Evolutionary conservation across 2,329 filamentous ascomycete species (phyloP).

Genomic region (Tolypocladium endophyticum): DNA sequence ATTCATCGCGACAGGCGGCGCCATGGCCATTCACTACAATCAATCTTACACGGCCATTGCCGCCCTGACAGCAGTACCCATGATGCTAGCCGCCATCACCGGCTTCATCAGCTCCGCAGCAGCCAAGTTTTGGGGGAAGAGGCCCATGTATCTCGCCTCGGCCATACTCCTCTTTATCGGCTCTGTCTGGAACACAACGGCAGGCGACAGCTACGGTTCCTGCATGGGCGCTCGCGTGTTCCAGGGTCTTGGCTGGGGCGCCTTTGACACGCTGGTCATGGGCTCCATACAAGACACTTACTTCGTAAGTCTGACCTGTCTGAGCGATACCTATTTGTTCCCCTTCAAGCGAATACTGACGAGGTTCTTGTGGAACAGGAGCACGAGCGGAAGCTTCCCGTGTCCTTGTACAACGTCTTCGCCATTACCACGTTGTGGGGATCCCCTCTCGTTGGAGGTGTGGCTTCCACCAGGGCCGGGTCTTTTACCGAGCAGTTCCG

Average conservation of each 20-base stretch:
- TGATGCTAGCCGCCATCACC: conserved; percentile 37
- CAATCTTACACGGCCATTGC: conserved; percentile 36
- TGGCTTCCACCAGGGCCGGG: conserved; percentile 27
- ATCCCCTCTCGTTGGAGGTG: conserved; percentile 41
- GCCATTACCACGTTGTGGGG: conserved; percentile 40
- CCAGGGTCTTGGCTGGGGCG: conserved; percentile 48
- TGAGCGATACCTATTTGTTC: neutral
- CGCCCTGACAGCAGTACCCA: conserved; percentile 40
- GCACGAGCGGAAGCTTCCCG: conserved; percentile 37
- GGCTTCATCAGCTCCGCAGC: conserved; percentile 31
- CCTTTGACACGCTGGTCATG: conserved; percentile 42
- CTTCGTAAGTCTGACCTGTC: conserved; percentile 31
- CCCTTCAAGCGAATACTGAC: neutral
- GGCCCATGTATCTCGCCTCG: conserved; percentile 40
- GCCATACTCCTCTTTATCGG: conserved; percentile 36
- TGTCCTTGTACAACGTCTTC: conserved; percentile 34
- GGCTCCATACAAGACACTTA: conserved; percentile 46
- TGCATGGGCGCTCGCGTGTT: conserved; percentile 42
- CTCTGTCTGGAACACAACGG: conserved; percentile 37
- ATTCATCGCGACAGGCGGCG: conserved; percentile 35
- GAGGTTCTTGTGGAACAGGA: conserved; percentile 20
- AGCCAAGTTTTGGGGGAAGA: conserved; percentile 39
- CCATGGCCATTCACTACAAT: conserved; percentile 29
- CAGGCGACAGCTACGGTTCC: conserved; percentile 27
- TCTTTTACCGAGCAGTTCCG: conserved; percentile 39